Evolutionary conservation across 2,329 filamentous ascomycete species (phyloP).

Genomic region (Pseudopyricularia javanii): DNA sequence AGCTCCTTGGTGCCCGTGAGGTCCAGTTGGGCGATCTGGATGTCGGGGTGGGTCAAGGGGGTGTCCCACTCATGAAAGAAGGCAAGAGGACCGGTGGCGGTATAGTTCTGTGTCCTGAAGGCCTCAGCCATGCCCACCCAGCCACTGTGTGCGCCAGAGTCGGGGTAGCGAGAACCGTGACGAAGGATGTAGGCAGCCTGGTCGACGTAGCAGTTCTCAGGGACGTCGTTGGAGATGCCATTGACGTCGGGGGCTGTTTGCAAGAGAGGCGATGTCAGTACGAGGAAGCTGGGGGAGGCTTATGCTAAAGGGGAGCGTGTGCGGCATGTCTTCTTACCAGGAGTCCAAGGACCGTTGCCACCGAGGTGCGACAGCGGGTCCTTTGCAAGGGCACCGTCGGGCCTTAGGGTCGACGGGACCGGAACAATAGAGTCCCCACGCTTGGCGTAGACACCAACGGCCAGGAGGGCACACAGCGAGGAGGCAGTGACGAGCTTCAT

Average conservation of each 20-base stretch:
- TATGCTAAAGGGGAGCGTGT: neutral
- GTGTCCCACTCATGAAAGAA: constrained; percentile 49
- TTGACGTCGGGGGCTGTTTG: constrained; percentile 39
- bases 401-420: constrained; percentile 13
- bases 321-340: constrained; percentile 21
- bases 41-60: constrained; percentile 37
- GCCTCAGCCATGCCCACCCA: constrained; percentile 40
- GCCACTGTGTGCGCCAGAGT: constrained; percentile 43
- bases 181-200: constrained; percentile 46
- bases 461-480: constrained; percentile 5
- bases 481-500: constrained; percentile 1
- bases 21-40: constrained; percentile 46
- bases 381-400: constrained; percentile 14
- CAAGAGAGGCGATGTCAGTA: neutral
- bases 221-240: constrained; percentile 38
- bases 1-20: constrained; percentile 52
- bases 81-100: constrained; percentile 34
- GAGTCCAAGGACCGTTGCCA: constrained; percentile 39
- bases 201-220: constrained; percentile 44
- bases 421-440: constrained; percentile 11
- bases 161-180: constrained; percentile 52
- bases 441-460: constrained; percentile 7
- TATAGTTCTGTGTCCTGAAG: constrained; percentile 41
- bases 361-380: constrained; percentile 35
- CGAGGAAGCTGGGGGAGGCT: neutral